Percentiles rank a stretch among this genome's conserved stretches.
These are phyloP conservation scores for Ophryocystis elektroscirrha DNA, from an alignment of 169 alveolate species.

Conservation along the genomic window DNA sequence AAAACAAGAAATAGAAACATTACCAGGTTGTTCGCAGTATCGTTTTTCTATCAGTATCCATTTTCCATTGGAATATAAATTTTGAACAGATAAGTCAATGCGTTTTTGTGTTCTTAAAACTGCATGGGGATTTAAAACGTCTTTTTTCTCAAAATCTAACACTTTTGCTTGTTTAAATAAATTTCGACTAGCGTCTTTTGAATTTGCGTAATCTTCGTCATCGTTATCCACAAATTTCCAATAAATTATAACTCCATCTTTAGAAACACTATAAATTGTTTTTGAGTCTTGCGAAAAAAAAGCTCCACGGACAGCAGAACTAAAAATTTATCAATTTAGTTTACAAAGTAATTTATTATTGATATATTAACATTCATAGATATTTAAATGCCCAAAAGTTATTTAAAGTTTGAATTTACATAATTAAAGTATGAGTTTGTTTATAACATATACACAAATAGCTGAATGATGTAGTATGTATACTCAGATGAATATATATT, in stretches of 20 bases:
- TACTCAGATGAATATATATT: no score
- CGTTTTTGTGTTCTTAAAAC: no score
- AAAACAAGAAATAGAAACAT: neutral
- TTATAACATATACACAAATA: no score
- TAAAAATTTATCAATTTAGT: no score
- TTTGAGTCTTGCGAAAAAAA: neutral
- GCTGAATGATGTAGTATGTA: no score
- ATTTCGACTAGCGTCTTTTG: neutral
- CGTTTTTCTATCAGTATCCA: neutral
- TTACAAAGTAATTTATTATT: no score
- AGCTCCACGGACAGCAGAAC: neutral
- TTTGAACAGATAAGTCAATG: no score
- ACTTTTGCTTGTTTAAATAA: neutral
- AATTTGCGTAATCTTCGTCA: neutral
- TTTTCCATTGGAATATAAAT: neutral
- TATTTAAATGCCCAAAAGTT: no score
- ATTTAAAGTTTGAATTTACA: no score
- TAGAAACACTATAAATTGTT: neutral
- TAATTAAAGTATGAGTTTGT: no score
- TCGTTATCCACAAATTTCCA: neutral
- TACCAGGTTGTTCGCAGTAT: neutral
- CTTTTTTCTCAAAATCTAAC: conserved; percentile 1
- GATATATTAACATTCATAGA: no score
- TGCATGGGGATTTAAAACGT: neutral
- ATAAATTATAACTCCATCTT: neutral